phyloP scores from a whole-genome alignment of 305 asterid species.

The Fraxinus ornus region DNA sequence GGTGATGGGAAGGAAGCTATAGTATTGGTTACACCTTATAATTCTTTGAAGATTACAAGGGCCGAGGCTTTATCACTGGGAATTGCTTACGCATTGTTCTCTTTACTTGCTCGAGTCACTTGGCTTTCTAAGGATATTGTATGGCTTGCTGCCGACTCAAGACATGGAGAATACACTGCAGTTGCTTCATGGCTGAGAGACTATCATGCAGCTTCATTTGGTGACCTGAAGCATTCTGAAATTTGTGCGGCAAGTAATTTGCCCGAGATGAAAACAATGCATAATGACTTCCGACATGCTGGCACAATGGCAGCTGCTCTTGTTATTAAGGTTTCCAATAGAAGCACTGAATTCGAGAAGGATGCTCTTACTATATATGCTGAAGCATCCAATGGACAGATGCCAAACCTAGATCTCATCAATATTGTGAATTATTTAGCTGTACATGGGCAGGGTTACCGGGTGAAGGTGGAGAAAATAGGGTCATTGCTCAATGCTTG shows the following conservation, averaged over 20 bases:
- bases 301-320: constrained; percentile 99
- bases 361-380: constrained; percentile 79
- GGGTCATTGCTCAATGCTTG: constrained; percentile 68
- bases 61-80: constrained; percentile 89
- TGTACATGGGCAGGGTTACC: constrained; percentile 79
- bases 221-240: constrained; percentile 43
- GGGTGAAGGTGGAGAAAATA: constrained; percentile 69
- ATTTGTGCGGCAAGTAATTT: constrained; percentile 37
- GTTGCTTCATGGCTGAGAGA: constrained; percentile 91
- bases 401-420: constrained; percentile 94
- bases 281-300: constrained; percentile 74
- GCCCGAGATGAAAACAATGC: constrained; percentile 26
- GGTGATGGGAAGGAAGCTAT: constrained; percentile 98
- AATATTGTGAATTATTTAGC: constrained; percentile 89
- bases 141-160: constrained; percentile 95
- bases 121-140: constrained; percentile 97
- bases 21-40: constrained; percentile 89
- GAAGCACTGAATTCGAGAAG: constrained; percentile 49
- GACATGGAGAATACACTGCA: constrained; percentile 78
- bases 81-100: constrained; percentile 73
- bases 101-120: constrained; percentile 76
- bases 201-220: constrained; percentile 65
- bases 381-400: constrained; percentile 97
- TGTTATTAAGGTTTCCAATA: constrained; percentile 75
- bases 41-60: constrained; percentile 47